phyloP scores from a whole-genome alignment of 2,329 filamentous ascomycete genomes.

The Pseudogymnoascus sp. region DNA sequence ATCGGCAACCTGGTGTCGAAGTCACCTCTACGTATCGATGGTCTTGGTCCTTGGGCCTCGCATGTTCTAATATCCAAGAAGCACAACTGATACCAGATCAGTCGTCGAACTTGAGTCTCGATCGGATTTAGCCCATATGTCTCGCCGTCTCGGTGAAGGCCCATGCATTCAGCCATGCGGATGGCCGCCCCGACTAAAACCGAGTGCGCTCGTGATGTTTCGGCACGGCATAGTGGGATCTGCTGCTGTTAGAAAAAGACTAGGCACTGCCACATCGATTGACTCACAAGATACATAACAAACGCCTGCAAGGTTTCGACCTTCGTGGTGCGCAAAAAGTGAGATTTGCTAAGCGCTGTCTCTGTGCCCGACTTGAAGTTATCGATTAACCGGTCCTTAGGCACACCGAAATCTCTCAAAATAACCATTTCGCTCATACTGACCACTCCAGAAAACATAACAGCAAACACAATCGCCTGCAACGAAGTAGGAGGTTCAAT shows the following conservation, averaged over 20 bases:
- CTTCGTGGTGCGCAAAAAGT: slow-evolving; percentile 62
- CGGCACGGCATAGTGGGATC: slow-evolving; percentile 62
- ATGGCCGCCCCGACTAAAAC: slow-evolving; percentile 64
- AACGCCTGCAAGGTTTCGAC: slow-evolving; percentile 70
- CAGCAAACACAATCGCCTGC: slow-evolving; percentile 61
- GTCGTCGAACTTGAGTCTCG: slow-evolving; percentile 61
- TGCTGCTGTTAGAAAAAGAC: slow-evolving; percentile 24
- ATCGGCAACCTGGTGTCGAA: slow-evolving; percentile 66
- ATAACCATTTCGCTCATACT: slow-evolving; percentile 52
- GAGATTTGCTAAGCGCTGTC: slow-evolving; percentile 56
- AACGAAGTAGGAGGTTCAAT: slow-evolving; percentile 55
- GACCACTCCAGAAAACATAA: slow-evolving; percentile 59
- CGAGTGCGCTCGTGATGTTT: slow-evolving; percentile 66
- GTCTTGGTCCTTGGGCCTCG: slow-evolving; percentile 64
- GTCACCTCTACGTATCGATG: slow-evolving; percentile 63
- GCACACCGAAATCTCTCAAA: slow-evolving; percentile 43
- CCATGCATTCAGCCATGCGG: slow-evolving; percentile 69
- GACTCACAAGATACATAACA: slow-evolving; percentile 62
- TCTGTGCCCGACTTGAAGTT: slow-evolving; percentile 60
- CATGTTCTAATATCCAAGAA: slow-evolving; percentile 68
- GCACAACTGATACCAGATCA: slow-evolving; percentile 72
- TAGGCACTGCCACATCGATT: background rate
- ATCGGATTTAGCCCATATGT: slow-evolving; percentile 57
- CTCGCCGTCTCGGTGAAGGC: slow-evolving; percentile 62
- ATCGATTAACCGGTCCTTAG: slow-evolving; percentile 49